Base-by-base conservation (phyloP, 352 stramenopile genomes). In the Globisporangium cystogenes region DNA sequence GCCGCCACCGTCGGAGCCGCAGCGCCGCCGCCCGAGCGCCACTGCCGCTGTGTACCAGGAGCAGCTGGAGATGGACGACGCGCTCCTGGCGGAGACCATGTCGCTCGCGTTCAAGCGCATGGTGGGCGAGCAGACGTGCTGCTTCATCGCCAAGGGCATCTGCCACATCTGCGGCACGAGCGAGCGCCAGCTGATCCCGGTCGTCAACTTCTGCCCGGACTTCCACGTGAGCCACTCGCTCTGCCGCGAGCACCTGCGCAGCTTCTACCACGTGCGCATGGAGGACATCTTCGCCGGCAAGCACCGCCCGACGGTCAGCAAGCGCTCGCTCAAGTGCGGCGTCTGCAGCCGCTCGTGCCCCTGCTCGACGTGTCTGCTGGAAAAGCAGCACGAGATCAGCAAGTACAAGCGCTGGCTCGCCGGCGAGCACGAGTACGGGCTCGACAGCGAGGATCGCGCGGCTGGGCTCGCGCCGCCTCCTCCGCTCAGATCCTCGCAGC, bases 151-250 rank as follows among this genome's bases (percentile, higher is more conserved):
- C 21, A 84, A 82, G 24, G 77, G 80, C 18, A 41, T 82, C 18
- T 91, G 80, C 48, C 80, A 91, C 26, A 52, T 91, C 33, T 91
- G 80, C 48, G 76, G 71, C 41, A 51, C 65, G 37, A 69, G 48
- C 27, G 69, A 82, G 40, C 68, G 61, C 7, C 62, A 81, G 43
- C 71, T 68, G 31, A 68, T 86, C 21, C 74, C 80, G 3, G 80
- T 91, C 3, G 75, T 88, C 51, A 91, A 87, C 49, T 91, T 91
- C 48, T 91, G 80, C 46, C 76, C 80, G 7, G 67, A 74, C 53
- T 82, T 76, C 11, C 59, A 80, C n/a, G 74, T 75, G 24, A 67
- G 61, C 36, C 80, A 91, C 56, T 87, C 80, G 55, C 62, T 91
- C 23, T 91, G 80, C 62, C 73, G 75, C 21, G 77, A 88, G 48